Base-by-base conservation (phyloP, 495 filamentous ascomycete species). In the Jackrogersella multiformis region DNA sequence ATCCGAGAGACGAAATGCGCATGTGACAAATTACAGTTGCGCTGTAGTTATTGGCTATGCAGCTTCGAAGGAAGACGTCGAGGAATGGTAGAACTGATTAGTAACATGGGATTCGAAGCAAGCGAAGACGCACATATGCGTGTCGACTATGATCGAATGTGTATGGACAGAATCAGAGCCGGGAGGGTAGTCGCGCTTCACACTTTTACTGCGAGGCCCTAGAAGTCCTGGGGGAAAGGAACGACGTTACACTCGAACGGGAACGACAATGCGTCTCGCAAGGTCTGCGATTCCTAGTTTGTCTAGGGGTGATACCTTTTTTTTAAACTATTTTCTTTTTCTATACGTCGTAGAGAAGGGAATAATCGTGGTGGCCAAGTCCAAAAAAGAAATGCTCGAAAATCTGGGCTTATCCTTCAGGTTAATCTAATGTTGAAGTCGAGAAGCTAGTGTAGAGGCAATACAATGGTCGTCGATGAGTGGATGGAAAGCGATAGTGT, bases 81-180 rank as follows among this genome's bases (percentile, higher is more conserved):
- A 69, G 61, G 46, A 64, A 56, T 45, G 51, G 51, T 57, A 39
- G 48, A 65, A 56, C 44, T 36, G 56, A 69, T 69, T 69, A 69
- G 61, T 69, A 65, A 69, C 67, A 69, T 69, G 52, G 67, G 56
- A 69, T 56, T 69, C 67, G 67, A 52, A 32, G 44, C 56, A 69
- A 61, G 67, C 61, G 61, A 69, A 51, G 51, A 59, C 56, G 52
- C 67, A 65, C 61, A 69, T 61, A 61, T 52, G 56, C 56, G 67
- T 69, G 61, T n/a, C 56, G 55, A 42, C 49, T 52, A 51, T 57
- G 44, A 36, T 61, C 59, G 66, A 42, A 56, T n/a, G 61, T 56
- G 44, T 61, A 34, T 64, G 56, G 51, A 58, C 28, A 38, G 61
- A 56, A 46, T 39, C 49, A 46, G 61, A 61, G 61, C 48, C 55